phyloP scores from a whole-genome alignment of 768 basidiomycete species.

The Crepidotus variabilis region DNA sequence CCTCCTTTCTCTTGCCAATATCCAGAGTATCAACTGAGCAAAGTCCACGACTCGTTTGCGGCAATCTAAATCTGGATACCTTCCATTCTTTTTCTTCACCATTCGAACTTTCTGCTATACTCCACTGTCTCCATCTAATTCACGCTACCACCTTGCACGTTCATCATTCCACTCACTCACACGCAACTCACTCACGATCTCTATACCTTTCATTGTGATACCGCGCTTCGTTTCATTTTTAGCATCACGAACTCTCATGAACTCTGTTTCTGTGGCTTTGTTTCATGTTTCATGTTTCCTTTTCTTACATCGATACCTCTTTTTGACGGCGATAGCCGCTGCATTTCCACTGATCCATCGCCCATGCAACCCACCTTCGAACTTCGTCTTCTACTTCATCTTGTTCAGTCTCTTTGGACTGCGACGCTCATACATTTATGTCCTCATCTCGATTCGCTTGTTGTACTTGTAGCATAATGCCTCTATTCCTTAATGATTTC shows the following conservation, averaged over 20 bases:
- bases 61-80: conserved; percentile 22
- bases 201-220: conserved; percentile 10
- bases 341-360: conserved; percentile 4
- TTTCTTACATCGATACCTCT: neutral
- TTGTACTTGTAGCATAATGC: conserved; percentile 5
- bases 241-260: conserved; percentile 6
- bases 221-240: neutral
- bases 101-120: conserved; percentile 2
- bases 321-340: neutral
- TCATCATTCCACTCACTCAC: conserved; percentile 4
- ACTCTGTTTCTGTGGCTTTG: conserved; percentile 7
- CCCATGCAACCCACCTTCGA: conserved; percentile 6
- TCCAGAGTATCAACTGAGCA: conserved; percentile 41
- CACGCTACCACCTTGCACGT: conserved; percentile 1
- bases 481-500: conserved; percentile 1
- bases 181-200: conserved; percentile 4
- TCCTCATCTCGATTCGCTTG: conserved; percentile 1
- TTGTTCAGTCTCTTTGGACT: conserved; percentile 3
- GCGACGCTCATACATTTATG: neutral
- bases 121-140: conserved; percentile 3
- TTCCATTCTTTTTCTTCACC: conserved; percentile 2
- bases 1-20: neutral
- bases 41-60: conserved; percentile 42
- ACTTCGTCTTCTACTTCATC: conserved; percentile 2
- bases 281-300: conserved; percentile 6